phyloP scores from a whole-genome alignment of 192 early-diverging fungal genomes.

The Rhizophagus clarus region DNA sequence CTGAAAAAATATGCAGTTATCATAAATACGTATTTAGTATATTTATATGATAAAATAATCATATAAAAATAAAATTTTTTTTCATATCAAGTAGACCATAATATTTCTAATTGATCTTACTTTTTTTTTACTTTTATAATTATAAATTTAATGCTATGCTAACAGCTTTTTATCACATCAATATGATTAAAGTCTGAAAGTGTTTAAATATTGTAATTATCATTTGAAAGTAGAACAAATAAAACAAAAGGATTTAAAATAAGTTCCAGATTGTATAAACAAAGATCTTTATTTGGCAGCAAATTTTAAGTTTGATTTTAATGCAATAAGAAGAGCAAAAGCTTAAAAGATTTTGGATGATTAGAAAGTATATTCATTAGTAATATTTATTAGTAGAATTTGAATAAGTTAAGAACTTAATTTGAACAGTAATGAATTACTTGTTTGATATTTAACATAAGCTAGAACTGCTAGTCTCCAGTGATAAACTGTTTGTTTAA shows the following conservation, averaged over 20 bases:
- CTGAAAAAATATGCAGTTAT: too few species aligned
- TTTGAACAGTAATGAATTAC: background rate
- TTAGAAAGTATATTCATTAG: constrained; percentile 5
- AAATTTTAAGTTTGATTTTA: background rate
- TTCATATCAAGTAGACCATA: too few species aligned
- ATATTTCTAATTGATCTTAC: too few species aligned
- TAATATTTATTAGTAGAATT: background rate
- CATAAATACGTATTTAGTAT: too few species aligned
- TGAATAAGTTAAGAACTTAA: background rate
- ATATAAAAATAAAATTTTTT: too few species aligned
- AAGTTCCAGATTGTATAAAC: background rate
- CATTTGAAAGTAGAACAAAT: background rate
- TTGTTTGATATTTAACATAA: background rate
- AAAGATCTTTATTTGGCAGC: background rate
- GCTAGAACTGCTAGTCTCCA: background rate
- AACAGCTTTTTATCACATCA: background rate
- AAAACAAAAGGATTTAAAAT: background rate
- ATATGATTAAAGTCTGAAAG: background rate
- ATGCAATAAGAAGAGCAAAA: background rate
- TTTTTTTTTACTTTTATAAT: too few species aligned
- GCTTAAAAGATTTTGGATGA: background rate
- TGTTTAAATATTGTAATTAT: background rate
- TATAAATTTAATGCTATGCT: constrained; percentile 2
- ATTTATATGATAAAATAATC: too few species aligned
- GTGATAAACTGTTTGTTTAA: constrained; percentile 8